Evolutionary conservation across 495 filamentous ascomycete genomes (phyloP).

Genomic region (Peziza echinospora): DNA sequence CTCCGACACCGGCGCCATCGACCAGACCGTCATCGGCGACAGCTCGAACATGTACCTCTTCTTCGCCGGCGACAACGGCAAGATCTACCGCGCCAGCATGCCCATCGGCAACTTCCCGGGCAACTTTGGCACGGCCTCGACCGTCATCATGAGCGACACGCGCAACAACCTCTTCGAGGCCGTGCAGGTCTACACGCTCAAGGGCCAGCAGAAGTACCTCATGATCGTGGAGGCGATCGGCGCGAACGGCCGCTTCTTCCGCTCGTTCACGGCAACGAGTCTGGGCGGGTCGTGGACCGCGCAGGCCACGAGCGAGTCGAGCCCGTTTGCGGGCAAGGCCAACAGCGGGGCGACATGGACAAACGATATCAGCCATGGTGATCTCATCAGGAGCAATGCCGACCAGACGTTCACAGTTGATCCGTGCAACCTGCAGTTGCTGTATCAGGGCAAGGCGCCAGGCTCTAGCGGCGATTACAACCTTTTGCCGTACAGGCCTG

Average conservation of each 20-base stretch:
- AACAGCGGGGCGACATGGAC: no score
- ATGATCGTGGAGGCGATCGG: conserved; percentile 46
- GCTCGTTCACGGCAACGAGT: conserved; percentile 35
- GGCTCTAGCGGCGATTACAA: no score
- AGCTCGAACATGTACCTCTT: conserved; percentile 37
- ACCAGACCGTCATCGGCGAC: conserved; percentile 41
- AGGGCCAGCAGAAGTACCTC: conserved; percentile 29
- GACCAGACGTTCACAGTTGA: no score
- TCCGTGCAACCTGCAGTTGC: no score
- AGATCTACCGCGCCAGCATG: conserved; percentile 39
- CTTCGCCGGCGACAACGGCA: conserved; percentile 43
- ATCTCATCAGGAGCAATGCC: no score
- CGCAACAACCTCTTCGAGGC: conserved; percentile 39
- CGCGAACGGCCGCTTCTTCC: conserved; percentile 37
- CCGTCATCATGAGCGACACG: conserved; percentile 29
- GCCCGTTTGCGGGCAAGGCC: no score
- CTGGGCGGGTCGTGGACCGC: no score
- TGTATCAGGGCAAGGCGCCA: no score
- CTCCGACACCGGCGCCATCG: conserved; percentile 31
- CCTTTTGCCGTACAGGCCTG: no score
- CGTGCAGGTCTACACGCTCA: conserved; percentile 39
- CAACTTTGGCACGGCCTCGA: conserved; percentile 30
- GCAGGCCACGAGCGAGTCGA: no score
- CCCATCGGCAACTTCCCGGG: conserved; percentile 36
- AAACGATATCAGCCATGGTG: no score